Evolutionary conservation across 768 basidiomycete species (phyloP), one percentile per base, ranked within the genome.

Genomic region (Pleurotus citrinopileatus): DNA sequence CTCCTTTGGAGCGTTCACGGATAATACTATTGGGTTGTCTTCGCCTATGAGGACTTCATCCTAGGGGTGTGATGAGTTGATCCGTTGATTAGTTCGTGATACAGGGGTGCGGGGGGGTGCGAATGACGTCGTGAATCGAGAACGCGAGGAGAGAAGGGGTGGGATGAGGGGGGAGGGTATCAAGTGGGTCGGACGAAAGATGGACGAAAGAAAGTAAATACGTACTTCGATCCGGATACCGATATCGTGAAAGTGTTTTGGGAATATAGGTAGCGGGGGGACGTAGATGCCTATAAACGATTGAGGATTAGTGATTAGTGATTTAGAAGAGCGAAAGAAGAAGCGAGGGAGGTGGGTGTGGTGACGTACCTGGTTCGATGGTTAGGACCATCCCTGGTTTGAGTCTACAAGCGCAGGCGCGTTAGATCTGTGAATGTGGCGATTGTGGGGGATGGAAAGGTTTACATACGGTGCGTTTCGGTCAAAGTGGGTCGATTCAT

Each of bases 201-300:
- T n/a, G n/a, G n/a, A n/a, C n/a, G n/a, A n/a, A n/a, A n/a, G n/a
- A n/a, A n/a, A n/a, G n/a, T n/a, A n/a, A n/a, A n/a, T n/a, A n/a
- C n/a, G n/a, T n/a, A 87, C 90, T 78, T 96, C 96, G 61, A 99
- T 93, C 42, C 96, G 84, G 55, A 98, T 86, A 5, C 91, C 94
- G 25, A 97, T 80, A 58, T 93, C 89, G 60, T 96, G 94, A 69
- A 94, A 98, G 48, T 82, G 81, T 59, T 81, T 87, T 2, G 96
- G 97, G 67, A 91, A 98, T 42, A 82, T 73, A 2, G 84, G 63
- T 5, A 80, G 77, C 1, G 87, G 83, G 2, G 96, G 97, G 34
- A 99, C 91, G 64, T 97, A 98, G 27, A 96, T 79, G 1, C 91
- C 94, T 80, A 29, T 2, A 19, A 22, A 8, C 13, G 29, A 13